Conservation (phyloP, 441 rosid species). For the Erodium moschatum region DNA sequence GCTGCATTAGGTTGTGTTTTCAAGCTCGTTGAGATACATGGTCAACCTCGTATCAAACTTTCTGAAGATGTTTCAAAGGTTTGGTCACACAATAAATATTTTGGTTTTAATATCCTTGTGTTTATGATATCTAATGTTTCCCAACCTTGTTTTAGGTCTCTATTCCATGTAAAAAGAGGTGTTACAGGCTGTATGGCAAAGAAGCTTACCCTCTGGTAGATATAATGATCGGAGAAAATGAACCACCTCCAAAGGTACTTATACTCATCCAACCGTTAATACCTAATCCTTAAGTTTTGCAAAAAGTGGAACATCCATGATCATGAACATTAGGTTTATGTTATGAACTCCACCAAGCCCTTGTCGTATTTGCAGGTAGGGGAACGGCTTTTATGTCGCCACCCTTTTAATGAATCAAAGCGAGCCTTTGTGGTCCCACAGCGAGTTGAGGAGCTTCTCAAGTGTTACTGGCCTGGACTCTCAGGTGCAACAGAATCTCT, state of each 20-base stretch:
- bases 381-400: slow-evolving; percentile 70
- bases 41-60: slow-evolving; percentile 88
- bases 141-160: slow-evolving; percentile 46
- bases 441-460: slow-evolving; percentile 70
- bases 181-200: slow-evolving; percentile 62
- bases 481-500: slow-evolving; percentile 43
- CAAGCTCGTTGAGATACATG: slow-evolving; percentile 85
- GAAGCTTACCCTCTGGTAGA: slow-evolving; percentile 87
- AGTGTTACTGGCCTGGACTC: slow-evolving; percentile 89
- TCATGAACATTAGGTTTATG: background rate
- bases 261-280: background rate
- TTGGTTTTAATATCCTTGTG: background rate
- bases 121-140: background rate
- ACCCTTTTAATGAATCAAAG: slow-evolving; percentile 89
- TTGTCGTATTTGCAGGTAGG: slow-evolving; percentile 49
- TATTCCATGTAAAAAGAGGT: slow-evolving; percentile 81
- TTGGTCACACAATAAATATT: slow-evolving; percentile 2
- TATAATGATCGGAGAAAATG: slow-evolving; percentile 88
- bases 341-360: background rate
- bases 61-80: slow-evolving; percentile 98
- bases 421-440: slow-evolving; percentile 93
- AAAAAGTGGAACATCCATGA: no score
- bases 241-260: slow-evolving; percentile 74
- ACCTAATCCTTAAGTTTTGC: background rate
- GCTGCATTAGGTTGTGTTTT: slow-evolving; percentile 92